These are phyloP conservation scores for Trichoderma guizhouense DNA, from an alignment of 2,329 filamentous ascomycete genomes.

Conservation along the genomic window DNA sequence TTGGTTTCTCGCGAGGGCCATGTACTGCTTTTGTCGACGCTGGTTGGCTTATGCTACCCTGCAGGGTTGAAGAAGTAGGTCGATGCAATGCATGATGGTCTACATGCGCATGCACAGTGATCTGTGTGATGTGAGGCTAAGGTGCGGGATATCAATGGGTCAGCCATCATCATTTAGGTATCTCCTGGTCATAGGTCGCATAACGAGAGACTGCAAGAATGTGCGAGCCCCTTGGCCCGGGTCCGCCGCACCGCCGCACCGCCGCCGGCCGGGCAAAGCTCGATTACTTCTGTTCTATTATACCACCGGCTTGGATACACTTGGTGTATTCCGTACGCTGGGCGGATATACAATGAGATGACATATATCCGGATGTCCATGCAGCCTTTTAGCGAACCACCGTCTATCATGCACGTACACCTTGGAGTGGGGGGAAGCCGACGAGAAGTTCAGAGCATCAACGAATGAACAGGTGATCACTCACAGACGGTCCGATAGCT, in stretches of 20 bases:
- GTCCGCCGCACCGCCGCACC: neutral
- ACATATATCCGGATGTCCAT: neutral
- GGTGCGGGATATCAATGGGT: neutral
- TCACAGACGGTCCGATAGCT: conserved; percentile 19
- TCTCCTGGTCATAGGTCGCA: neutral
- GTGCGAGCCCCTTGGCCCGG: neutral
- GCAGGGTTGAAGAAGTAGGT: neutral
- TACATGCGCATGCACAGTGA: conserved; percentile 15
- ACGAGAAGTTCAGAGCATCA: neutral
- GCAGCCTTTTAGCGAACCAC: neutral
- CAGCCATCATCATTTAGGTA: neutral
- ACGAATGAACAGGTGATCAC: conserved; percentile 1
- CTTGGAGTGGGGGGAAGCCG: neutral
- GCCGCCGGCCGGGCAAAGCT: neutral
- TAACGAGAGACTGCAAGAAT: neutral
- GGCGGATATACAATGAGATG: neutral
- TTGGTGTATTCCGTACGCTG: neutral
- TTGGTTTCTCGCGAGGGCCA: neutral
- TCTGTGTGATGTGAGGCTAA: conserved; percentile 2
- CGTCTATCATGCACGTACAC: neutral
- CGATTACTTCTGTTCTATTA: neutral
- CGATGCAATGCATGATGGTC: conserved; percentile 14
- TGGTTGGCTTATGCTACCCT: conserved; percentile 8
- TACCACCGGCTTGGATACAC: neutral
- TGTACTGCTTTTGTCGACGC: neutral